Evolutionary conservation across 2,329 filamentous ascomycete genomes (phyloP), one percentile per base, ranked within the genome.

Genomic region (Fusarium continuum): DNA sequence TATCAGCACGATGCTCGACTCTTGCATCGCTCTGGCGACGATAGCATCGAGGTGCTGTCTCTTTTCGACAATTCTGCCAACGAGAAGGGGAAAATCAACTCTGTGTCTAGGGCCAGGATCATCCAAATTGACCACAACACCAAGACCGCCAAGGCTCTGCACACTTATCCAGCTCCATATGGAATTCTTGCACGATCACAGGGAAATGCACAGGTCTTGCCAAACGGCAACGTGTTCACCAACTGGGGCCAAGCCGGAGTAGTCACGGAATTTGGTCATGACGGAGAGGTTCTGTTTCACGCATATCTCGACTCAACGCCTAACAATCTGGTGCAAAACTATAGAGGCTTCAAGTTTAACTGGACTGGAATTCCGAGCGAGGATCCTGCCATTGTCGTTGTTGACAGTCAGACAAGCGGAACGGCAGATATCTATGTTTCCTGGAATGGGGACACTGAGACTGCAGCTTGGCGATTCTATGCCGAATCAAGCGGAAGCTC

Each of bases 241-340:
- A 84, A 84, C 63, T 88, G 85, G 85, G 85, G 86, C 3, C 79
- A 78, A 0, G 78, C 77, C 19, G 81, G 81, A 0, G 79, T 78
- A 4, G 63, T 83, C 17, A 83, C 80, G 2, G 81, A 82, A 64
- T 79, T 82, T 64, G 74, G 74, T 2, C 61, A 73, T 2, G 77
- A 80, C 16, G 84, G 84, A 8, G 73, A 76, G 4, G 69, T 80
- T 5, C 71, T 87, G 13, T 85, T 85, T 75, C 82, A 87, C 55
- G 77, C 76, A 6, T 81, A 82, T 64, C 75, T 85, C 29, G 78
- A 78, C 46, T 35, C 38, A 1, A 4, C 69, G 68, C 35, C 72
- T 71, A 29, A 14, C 28, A 29, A 29, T 8, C 60, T 70, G 69
- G 69, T 83, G 1, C 80, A 83, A 67, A 85, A 80, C 47, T 88